Conservation (phyloP, 139 green algal genomes). For the Prasinococcaceae sp. region DNA sequence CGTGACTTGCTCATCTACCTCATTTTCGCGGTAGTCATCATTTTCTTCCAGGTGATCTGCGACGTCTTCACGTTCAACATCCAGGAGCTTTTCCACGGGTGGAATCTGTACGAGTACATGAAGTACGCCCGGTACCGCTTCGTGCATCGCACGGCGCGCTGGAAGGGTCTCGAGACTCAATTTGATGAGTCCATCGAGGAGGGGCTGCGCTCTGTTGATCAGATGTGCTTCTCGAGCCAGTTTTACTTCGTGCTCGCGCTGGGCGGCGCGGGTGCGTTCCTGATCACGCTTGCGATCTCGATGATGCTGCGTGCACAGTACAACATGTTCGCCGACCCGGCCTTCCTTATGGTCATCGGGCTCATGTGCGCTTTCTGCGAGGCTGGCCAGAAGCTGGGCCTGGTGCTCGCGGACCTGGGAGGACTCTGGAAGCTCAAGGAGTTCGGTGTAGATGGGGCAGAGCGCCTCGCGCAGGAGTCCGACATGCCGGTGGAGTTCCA, state of each 20-base stretch:
- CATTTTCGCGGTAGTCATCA: conserved; percentile 13
- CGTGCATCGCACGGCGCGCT: conserved; percentile 3
- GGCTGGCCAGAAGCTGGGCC: not conserved
- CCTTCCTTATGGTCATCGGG: not conserved
- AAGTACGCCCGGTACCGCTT: conserved; percentile 18
- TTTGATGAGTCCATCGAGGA: conserved; percentile 11
- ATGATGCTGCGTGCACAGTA: conserved; percentile 15
- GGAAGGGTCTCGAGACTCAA: conserved; percentile 8
- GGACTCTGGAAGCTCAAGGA: conserved; percentile 6
- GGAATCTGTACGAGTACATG: conserved; percentile 18
- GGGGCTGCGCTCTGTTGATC: conserved; percentile 1
- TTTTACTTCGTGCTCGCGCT: conserved; percentile 13
- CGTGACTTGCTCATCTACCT: conserved; percentile 14
- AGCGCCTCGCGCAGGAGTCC: conserved; percentile 2
- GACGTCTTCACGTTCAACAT: conserved; percentile 16
- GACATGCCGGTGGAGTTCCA: not conserved
- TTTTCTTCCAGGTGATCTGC: conserved; percentile 13
- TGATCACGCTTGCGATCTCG: conserved; percentile 1
- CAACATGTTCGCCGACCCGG: conserved; percentile 15
- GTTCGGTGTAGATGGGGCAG: not conserved
- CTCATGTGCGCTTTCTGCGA: not conserved
- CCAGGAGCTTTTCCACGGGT: conserved; percentile 16
- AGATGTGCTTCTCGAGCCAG: conserved; percentile 12
- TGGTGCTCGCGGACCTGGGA: conserved; percentile 1
- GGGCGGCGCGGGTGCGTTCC: conserved; percentile 4